Base-by-base conservation (phyloP, 805 yeast genomes). In the Diddensiella transvaalensis region DNA sequence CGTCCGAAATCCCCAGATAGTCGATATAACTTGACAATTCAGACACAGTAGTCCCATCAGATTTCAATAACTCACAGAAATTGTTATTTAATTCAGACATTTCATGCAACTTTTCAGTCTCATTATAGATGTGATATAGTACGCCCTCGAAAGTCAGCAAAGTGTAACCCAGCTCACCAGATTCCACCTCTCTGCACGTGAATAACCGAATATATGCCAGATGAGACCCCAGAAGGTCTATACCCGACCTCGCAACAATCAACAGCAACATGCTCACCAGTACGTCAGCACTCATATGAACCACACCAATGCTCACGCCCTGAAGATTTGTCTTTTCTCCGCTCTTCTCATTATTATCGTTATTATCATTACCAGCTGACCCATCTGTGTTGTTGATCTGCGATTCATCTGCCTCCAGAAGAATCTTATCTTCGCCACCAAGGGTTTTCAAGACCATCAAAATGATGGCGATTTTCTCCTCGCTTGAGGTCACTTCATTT, bases 71-170 rank as follows among this genome's bases (percentile, higher is more conserved):
- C 0, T 68, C 57, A 83, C 89, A 83, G 33, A 83, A 67, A n/a
- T 61, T 60, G 38, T 63, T 62, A 62, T 87, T 87, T 1, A 59
- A 60, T 1, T 60, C 60, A 0, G 90, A 79, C 8, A 69, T 60
- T 1, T 57, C 50, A 2, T 66, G 58, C 42, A 84, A 63, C 2
- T 64, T 60, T 1, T 66, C 65, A 5, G 67, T 40, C 41, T 74
- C 75, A 8, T 73, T 66, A 29, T 66, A 66, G n/a, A 88, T 69
- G 59, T 84, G 91, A 48, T 69, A 78, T 5, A 87, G 59, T 0
- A 87, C 95, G 0, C 89, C 96, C 57, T 89, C 96, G 39, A 89
- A 70, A 3, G 96, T 87, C 40, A 96, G 83, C 11, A 88, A 55
- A 1, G 89, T 82, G 62, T 91, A 91, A 8, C 87, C 95, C 24